Evolutionary conservation across 345 rosid species (phyloP), one percentile per base, ranked within the genome.

Genomic region (Heritiera fomes): DNA sequence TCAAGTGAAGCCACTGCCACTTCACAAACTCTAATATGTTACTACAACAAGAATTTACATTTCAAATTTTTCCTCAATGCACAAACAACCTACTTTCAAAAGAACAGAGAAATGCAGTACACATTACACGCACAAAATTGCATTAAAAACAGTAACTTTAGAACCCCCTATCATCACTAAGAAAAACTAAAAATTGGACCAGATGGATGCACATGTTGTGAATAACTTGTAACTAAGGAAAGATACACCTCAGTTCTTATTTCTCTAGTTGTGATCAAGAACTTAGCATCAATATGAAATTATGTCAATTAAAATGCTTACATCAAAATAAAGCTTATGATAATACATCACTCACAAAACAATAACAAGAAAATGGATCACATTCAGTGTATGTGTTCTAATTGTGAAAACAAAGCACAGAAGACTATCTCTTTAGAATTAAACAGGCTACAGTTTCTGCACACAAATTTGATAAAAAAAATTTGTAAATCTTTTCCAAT

Each of bases 391-490:
- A 23, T 23, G 15, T 14, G 5, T 9, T 72, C 74, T 10, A 70
- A 70, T 34, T 13, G 47, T 70, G 40, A 15, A 28, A 47, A 70
- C 73, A 47, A 46, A 71, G 75, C 10, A 71, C 17, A 71, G 58
- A 71, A 71, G 4, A 63, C 30, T 32, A 38, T 55, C 38, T 38
- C 32, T 11, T 34, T n/a, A n/a, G 46, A n/a, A 72, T 72, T 53
- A 14, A 53, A 52, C 32, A 17, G 46, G 8, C 13, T 18, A 55
- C 38, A 50, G 41, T 15, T 46, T 34, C 20, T 3, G 10, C 45
- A 18, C 3, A 32, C 17, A 46, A 34, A 76, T 32, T 50, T 17
- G 11, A 53, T 15, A 18, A 1, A 10, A 2, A 18, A 62, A 23
- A 23, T 23, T 62, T 28, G 30, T 28, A 75, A 76, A 49, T 46